A percentile compares a stretch with the other conserved stretches of the same genome.
These are phyloP conservation scores for Ceratocystis huliohia DNA, from an alignment of 2,329 filamentous ascomycete genomes.

Conservation along the genomic window DNA sequence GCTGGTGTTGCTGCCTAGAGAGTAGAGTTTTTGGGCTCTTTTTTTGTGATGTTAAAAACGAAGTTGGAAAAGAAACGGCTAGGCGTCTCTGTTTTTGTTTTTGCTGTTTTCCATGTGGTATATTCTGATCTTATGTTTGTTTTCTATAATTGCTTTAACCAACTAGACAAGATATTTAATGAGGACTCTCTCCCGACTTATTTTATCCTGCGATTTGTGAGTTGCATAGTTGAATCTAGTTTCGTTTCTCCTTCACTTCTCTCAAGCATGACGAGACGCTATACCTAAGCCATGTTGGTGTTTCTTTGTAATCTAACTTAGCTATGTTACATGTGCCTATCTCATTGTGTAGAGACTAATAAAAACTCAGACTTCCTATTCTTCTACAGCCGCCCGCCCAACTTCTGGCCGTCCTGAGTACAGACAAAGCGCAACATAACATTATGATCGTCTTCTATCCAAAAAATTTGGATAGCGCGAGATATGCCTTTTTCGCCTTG, in stretches of 20 bases:
- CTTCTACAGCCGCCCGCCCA: background rate
- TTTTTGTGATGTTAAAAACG: background rate
- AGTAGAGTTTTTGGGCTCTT: background rate
- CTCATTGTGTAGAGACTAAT: too few relatives aligned
- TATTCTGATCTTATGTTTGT: slow-evolving; percentile 6
- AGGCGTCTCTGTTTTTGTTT: background rate
- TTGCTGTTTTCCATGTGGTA: background rate
- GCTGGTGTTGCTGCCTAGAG: slow-evolving; percentile 19
- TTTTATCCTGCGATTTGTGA: background rate
- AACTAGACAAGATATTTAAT: background rate
- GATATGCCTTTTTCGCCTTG: too few relatives aligned
- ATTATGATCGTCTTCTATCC: too few relatives aligned
- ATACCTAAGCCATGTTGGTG: too few relatives aligned
- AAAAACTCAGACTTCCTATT: background rate
- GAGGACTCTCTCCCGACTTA: background rate
- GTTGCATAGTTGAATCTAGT: too few relatives aligned
- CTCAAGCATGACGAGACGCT: too few relatives aligned
- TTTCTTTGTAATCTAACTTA: too few relatives aligned
- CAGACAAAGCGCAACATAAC: background rate
- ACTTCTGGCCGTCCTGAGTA: background rate
- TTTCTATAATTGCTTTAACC: background rate
- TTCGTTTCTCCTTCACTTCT: too few relatives aligned
- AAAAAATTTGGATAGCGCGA: background rate
- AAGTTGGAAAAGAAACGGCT: background rate
- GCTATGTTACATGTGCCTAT: too few relatives aligned